Percentiles rank a stretch among this genome's conserved stretches.
Conservation (phyloP, 768 basidiomycete genomes). For the Hortiboletus campestris region DNA sequence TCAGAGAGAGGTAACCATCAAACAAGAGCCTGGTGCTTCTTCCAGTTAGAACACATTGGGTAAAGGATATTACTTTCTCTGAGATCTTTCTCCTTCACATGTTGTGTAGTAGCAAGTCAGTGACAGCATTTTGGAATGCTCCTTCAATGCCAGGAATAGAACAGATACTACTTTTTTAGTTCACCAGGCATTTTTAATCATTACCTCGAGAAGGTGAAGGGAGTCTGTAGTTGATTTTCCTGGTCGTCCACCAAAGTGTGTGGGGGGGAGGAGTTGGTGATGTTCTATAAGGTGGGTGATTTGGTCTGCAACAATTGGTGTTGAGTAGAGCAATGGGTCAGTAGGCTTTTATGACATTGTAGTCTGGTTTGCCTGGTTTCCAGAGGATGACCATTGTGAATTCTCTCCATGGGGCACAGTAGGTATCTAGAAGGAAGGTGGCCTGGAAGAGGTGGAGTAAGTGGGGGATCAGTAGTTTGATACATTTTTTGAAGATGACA, state of each 20-base stretch:
- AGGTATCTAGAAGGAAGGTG: not conserved
- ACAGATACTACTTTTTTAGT: not conserved
- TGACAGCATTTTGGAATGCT: not conserved
- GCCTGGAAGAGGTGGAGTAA: not conserved
- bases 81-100: not conserved
- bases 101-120: not conserved
- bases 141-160: not conserved
- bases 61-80: not conserved
- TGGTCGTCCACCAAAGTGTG: not conserved
- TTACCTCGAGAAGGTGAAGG: not conserved
- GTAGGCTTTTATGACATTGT: no score
- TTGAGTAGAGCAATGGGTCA: not conserved
- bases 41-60: not conserved
- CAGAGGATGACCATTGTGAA: no score
- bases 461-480: fast-evolving
- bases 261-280: not conserved
- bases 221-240: not conserved
- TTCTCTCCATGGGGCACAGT: not conserved
- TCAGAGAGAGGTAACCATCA: conserved; percentile 20
- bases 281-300: not conserved
- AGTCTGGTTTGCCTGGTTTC: no score
- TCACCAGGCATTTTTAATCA: not conserved
- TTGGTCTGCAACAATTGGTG: not conserved
- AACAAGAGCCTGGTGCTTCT: conserved; percentile 16
- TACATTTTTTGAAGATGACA: not conserved